These are phyloP conservation scores for Zelopaecilomyces penicillatus DNA, from an alignment of 2,329 filamentous ascomycete species.

Conservation along the genomic window DNA sequence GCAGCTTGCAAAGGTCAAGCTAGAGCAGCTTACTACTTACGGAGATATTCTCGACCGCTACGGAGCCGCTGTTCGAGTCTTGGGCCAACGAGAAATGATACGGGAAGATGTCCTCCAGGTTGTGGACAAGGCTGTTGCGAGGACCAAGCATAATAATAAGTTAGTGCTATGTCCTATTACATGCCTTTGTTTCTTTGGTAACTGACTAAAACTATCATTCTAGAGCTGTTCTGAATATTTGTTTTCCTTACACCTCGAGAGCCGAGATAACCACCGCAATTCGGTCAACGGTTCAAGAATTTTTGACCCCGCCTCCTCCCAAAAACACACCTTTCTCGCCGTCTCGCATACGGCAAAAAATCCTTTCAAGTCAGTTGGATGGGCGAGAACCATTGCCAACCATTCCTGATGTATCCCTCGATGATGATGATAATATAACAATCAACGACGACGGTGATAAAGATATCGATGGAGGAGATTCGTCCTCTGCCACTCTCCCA, in stretches of 20 bases:
- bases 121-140: slow-evolving; percentile 74
- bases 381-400: slow-evolving; percentile 38
- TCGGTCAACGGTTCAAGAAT: slow-evolving; percentile 78
- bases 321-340: slow-evolving; percentile 73
- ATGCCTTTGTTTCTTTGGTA: background rate
- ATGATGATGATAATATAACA: slow-evolving; percentile 25
- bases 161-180: slow-evolving; percentile 26
- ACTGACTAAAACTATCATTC: slow-evolving; percentile 8
- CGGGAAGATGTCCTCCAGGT: slow-evolving; percentile 82
- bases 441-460: slow-evolving; percentile 34
- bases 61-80: slow-evolving; percentile 74
- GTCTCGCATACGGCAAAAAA: slow-evolving; percentile 77
- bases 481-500: slow-evolving; percentile 52
- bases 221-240: slow-evolving; percentile 71
- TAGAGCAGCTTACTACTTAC: slow-evolving; percentile 84
- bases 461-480: slow-evolving; percentile 46
- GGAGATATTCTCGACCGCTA: slow-evolving; percentile 90
- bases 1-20: slow-evolving; percentile 94
- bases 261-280: slow-evolving; percentile 93
- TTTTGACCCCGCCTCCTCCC: slow-evolving; percentile 61
- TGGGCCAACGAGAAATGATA: slow-evolving; percentile 78
- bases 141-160: slow-evolving; percentile 83
- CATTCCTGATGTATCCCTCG: slow-evolving; percentile 40
- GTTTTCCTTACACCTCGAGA: slow-evolving; percentile 93
- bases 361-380: slow-evolving; percentile 58